phyloP scores from a whole-genome alignment of 2,329 filamentous ascomycete species.

The Trichoderma sp. region DNA sequence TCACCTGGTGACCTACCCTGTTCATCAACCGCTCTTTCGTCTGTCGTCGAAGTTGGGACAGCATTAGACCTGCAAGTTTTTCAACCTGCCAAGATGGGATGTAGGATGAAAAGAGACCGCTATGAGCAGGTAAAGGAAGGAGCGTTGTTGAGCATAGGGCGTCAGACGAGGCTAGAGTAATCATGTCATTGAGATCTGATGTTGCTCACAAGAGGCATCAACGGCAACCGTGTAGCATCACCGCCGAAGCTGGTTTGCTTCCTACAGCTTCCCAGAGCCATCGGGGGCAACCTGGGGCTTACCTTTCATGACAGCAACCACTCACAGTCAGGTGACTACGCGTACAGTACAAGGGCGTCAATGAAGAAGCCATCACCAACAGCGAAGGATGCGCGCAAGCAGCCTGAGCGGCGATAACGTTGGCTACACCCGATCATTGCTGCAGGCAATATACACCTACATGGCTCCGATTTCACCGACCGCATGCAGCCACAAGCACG shows the following conservation, averaged over 20 bases:
- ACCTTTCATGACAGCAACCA: neutral
- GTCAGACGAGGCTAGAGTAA: too few species aligned
- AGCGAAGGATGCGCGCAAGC: neutral
- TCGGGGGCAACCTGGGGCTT: neutral
- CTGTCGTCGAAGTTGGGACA: too few species aligned
- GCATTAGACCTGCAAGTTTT: too few species aligned
- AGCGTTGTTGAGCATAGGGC: too few species aligned
- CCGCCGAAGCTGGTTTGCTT: too few species aligned
- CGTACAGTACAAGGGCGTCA: neutral
- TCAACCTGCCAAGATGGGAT: too few species aligned
- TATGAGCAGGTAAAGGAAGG: too few species aligned
- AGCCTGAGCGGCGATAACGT: neutral
- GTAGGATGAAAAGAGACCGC: too few species aligned
- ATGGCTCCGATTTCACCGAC: neutral
- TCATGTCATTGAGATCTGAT: too few species aligned
- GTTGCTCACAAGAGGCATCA: too few species aligned
- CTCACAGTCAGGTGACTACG: neutral
- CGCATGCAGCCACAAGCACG: slow-evolving; percentile 1
- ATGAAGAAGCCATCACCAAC: neutral
- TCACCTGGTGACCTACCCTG: neutral
- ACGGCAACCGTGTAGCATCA: too few species aligned
- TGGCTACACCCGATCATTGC: neutral
- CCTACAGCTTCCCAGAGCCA: too few species aligned
- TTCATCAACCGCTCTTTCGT: neutral
- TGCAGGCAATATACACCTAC: neutral